Conservation (phyloP, 805 yeast species). For the Saturnispora halmiae region DNA sequence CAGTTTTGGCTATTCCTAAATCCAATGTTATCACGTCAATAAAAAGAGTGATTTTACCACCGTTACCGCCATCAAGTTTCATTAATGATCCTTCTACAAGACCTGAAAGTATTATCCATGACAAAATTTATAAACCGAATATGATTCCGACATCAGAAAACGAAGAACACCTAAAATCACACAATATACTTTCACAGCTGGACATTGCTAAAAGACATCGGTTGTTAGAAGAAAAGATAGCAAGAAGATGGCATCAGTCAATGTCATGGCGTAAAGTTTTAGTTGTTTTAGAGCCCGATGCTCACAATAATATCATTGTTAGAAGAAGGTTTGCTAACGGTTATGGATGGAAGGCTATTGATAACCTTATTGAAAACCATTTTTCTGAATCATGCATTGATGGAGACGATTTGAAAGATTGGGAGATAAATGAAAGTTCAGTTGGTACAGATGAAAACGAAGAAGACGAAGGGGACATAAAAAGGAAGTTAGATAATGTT, state of each 20-base stretch:
- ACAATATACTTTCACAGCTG: constrained; percentile 19
- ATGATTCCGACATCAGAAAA: constrained; percentile 24
- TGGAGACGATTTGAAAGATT: constrained; percentile 20
- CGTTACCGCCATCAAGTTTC: constrained; percentile 61
- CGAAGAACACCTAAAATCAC: constrained; percentile 27
- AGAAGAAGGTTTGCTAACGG: constrained; percentile 86
- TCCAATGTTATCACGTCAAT: constrained; percentile 77
- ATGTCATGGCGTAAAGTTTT: constrained; percentile 89
- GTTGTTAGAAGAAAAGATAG: constrained; percentile 66
- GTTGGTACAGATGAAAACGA: not conserved
- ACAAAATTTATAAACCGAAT: constrained; percentile 66
- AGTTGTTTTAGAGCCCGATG: constrained; percentile 81
- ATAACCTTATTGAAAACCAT: constrained; percentile 66
- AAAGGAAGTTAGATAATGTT: constrained; percentile 20
- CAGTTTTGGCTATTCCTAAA: constrained; percentile 39
- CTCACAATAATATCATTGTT: constrained; percentile 88
- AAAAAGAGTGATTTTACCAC: constrained; percentile 66
- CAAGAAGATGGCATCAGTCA: constrained; percentile 76
- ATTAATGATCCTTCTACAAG: constrained; percentile 60
- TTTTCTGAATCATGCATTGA: constrained; percentile 30
- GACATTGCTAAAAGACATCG: constrained; percentile 30
- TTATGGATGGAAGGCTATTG: constrained; percentile 91
- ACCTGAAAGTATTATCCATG: constrained; percentile 64
- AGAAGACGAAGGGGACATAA: constrained; percentile 13
- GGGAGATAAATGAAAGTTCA: constrained; percentile 15